These are phyloP conservation scores for Bruguiera gymnorhiza DNA, from an alignment of 345 rosid genomes.

Conservation along the genomic window DNA sequence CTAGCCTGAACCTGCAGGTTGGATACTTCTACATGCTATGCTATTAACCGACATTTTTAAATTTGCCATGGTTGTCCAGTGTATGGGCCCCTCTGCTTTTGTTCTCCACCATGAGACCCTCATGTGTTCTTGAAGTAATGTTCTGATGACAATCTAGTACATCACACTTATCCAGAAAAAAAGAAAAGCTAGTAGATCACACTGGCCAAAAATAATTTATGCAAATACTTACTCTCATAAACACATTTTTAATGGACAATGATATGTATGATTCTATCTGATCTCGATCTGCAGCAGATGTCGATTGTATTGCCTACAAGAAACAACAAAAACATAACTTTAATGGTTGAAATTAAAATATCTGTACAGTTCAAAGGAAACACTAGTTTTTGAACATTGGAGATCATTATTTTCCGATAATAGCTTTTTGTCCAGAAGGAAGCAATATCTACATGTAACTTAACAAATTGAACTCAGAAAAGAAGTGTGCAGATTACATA, in stretches of 20 bases:
- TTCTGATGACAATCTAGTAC: background rate
- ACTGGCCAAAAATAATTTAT: constrained; percentile 1
- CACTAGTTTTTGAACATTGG: background rate
- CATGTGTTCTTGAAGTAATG: background rate
- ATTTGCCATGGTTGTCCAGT: too few relatives aligned
- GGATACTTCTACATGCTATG: too few relatives aligned
- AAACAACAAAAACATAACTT: constrained; percentile 21
- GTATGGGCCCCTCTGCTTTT: too few relatives aligned
- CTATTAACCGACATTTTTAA: too few relatives aligned
- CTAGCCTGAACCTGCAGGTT: background rate
- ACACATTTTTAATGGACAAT: constrained; percentile 76
- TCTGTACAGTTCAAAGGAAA: background rate
- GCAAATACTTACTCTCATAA: constrained; percentile 60
- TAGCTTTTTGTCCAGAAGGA: background rate
- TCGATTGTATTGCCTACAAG: constrained; percentile 62
- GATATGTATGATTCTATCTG: constrained; percentile 80
- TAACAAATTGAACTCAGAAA: background rate
- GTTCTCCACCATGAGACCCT: too few relatives aligned
- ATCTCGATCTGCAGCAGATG: constrained; percentile 59
- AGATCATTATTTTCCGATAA: background rate
- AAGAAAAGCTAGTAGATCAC: background rate
- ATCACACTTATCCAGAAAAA: too few relatives aligned
- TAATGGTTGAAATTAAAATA: constrained; percentile 8
- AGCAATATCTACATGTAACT: background rate
- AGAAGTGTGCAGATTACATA: constrained; percentile 1